phyloP scores from a whole-genome alignment of 257 asterid species.

The Osmanthus fragrans region DNA sequence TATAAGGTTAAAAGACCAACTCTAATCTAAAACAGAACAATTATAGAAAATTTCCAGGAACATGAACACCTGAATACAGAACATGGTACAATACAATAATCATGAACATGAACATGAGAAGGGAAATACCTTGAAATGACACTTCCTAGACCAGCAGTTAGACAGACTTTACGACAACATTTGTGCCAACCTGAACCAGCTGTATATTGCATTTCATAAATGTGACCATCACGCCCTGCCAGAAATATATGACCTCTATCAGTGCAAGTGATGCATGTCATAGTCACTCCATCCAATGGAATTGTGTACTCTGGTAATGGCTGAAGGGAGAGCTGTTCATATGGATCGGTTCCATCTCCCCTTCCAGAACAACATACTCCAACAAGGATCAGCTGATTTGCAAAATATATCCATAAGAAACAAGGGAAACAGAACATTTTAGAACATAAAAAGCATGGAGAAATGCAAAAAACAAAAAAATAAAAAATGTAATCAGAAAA shows the following conservation, averaged over 20 bases:
- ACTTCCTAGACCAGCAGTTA: conserved; percentile 87
- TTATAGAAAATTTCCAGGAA: conserved; percentile 17
- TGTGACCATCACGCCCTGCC: conserved; percentile 96
- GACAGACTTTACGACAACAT: conserved; percentile 83
- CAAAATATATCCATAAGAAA: conserved; percentile 28
- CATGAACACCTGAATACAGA: neutral
- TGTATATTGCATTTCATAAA: conserved; percentile 86
- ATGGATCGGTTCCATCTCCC: conserved; percentile 84
- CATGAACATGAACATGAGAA: conserved; percentile 17
- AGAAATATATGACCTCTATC: conserved; percentile 79
- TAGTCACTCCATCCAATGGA: conserved; percentile 95
- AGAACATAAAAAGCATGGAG: neutral
- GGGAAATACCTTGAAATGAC: conserved; percentile 77
- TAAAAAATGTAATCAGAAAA: neutral
- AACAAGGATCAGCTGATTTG: conserved; percentile 77
- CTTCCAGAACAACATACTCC: conserved; percentile 97
- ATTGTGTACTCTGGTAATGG: conserved; percentile 86
- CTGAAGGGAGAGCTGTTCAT: conserved; percentile 85
- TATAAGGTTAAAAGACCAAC: neutral
- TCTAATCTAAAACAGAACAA: neutral
- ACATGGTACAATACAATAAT: conserved; percentile 8
- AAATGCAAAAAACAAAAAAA: neutral
- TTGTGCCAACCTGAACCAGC: conserved; percentile 96
- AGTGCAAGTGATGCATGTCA: conserved; percentile 94
- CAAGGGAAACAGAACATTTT: neutral